Conservation (phyloP, 2,329 filamentous ascomycete genomes). For the Hypoxylon sp. region DNA sequence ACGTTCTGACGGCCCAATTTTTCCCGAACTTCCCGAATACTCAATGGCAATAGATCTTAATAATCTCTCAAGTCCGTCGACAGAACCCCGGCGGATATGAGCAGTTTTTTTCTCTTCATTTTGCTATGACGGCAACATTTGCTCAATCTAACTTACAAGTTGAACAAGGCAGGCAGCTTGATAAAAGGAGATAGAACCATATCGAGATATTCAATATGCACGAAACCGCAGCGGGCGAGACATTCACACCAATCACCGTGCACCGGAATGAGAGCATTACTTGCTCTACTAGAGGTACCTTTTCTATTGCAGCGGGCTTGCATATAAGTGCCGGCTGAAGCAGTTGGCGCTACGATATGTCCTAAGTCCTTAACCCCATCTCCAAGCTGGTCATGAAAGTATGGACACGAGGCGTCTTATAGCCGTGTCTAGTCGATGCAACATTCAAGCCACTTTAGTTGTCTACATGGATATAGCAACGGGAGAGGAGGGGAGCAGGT, state of each 20-base stretch:
- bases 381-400: background rate
- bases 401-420: background rate
- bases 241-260: background rate
- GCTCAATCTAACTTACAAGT: background rate
- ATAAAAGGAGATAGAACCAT: background rate
- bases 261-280: background rate
- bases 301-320: background rate
- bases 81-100: background rate
- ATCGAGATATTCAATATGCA: slow-evolving; percentile 2
- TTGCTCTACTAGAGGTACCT: background rate
- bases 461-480: no score
- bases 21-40: background rate
- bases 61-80: background rate
- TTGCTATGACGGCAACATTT: background rate
- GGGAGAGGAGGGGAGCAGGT: background rate
- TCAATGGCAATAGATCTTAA: background rate
- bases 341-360: background rate
- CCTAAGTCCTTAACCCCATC: background rate
- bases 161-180: background rate
- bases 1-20: no score
- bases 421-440: slow-evolving; percentile 1
- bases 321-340: background rate
- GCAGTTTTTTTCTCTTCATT: no score
- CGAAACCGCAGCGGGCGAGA: background rate
- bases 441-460: background rate